Evolutionary conservation across 2,329 filamentous ascomycete species (phyloP).

Genomic region (Diaporthe humulicola): DNA sequence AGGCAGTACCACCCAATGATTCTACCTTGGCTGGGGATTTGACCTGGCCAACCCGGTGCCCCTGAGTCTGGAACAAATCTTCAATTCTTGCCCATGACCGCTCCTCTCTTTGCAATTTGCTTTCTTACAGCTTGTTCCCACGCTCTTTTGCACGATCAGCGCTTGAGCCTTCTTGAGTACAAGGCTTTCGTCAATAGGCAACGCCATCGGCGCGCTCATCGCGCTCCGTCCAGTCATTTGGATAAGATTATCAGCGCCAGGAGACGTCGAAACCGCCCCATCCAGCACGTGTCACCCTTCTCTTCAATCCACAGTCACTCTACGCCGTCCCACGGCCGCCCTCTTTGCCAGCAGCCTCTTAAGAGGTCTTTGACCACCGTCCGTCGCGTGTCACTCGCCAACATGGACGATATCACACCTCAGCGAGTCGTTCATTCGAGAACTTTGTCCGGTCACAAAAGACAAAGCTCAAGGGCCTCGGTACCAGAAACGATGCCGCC

Average conservation of each 20-base stretch:
- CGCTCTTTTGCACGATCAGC: conserved; percentile 60
- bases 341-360: conserved; percentile 30
- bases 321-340: neutral
- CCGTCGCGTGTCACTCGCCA: conserved; percentile 43
- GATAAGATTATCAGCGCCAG: conserved; percentile 47
- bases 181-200: conserved; percentile 57
- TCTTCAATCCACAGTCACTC: conserved; percentile 18
- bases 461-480: conserved; percentile 43
- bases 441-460: conserved; percentile 32
- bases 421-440: conserved; percentile 37
- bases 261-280: conserved; percentile 44
- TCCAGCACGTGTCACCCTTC: conserved; percentile 41
- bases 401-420: conserved; percentile 44
- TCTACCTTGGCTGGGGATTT: conserved; percentile 29
- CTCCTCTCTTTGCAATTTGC: conserved; percentile 52
- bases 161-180: conserved; percentile 53
- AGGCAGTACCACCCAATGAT: conserved; percentile 29
- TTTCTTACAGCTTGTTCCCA: conserved; percentile 60
- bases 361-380: conserved; percentile 41
- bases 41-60: conserved; percentile 34
- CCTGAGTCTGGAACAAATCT: conserved; percentile 36
- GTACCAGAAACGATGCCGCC: conserved; percentile 53
- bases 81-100: conserved; percentile 58
- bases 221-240: conserved; percentile 54
- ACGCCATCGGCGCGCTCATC: conserved; percentile 51